phyloP scores from a whole-genome alignment of 1,284 basidiomycete species.

The Athelia sp. region DNA sequence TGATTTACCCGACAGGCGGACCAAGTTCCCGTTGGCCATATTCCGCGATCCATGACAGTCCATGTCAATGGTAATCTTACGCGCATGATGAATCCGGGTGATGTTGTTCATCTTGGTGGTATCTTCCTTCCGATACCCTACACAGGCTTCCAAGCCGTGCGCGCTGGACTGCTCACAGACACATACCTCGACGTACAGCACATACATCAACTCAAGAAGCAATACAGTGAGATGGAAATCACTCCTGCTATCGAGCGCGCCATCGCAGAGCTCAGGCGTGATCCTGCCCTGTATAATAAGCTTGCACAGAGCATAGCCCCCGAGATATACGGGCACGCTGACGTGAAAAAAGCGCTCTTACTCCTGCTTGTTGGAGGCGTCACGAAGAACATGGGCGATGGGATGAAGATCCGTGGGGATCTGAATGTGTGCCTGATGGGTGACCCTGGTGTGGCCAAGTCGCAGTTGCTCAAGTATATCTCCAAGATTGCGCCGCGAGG shows the following conservation, averaged over 20 bases:
- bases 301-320: constrained; percentile 90
- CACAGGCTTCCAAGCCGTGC: constrained; percentile 83
- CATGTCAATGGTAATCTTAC: constrained; percentile 91
- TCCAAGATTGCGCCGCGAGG: constrained; percentile 97
- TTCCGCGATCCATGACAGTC: constrained; percentile 96
- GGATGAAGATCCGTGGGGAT: constrained; percentile 98
- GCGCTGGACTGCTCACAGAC: constrained; percentile 94
- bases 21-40: constrained; percentile 99
- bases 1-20: constrained; percentile 64
- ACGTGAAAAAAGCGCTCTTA: constrained; percentile 97
- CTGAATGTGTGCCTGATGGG: constrained; percentile 99
- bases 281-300: constrained; percentile 81
- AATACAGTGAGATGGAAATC: constrained; percentile 92
- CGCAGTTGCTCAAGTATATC: constrained; percentile 97
- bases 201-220: constrained; percentile 94
- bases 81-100: constrained; percentile 91
- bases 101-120: constrained; percentile 89
- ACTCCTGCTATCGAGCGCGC: constrained; percentile 80
- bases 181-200: constrained; percentile 94
- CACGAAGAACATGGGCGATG: constrained; percentile 91
- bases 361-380: constrained; percentile 94
- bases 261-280: constrained; percentile 69
- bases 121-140: constrained; percentile 90
- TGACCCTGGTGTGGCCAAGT: constrained; percentile 99
- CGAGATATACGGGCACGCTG: constrained; percentile 97